Conservation (phyloP, 306 rosid genomes). For the Dryas alaskensis region DNA sequence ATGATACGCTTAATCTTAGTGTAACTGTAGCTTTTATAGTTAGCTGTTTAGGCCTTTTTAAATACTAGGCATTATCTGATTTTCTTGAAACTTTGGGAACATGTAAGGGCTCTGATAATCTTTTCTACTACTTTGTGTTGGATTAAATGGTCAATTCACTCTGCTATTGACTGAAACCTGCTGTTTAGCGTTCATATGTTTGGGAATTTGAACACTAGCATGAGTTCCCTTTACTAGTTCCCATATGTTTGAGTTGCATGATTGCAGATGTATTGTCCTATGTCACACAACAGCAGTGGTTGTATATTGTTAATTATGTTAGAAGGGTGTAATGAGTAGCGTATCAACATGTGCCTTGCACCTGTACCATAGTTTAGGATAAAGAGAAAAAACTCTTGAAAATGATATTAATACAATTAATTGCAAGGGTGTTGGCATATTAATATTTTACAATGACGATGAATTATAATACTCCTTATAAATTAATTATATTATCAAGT, state of each 20-base stretch:
- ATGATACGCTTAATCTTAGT: not conserved
- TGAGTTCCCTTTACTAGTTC: not conserved
- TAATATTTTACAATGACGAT: not conserved
- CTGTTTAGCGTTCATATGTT: not conserved
- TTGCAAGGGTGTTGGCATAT: not conserved
- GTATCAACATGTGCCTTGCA: not conserved
- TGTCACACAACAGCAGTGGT: not conserved
- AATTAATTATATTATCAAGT: too few species aligned
- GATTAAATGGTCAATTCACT: not conserved
- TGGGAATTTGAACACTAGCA: not conserved
- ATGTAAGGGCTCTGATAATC: not conserved
- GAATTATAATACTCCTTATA: not conserved
- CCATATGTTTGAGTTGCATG: not conserved
- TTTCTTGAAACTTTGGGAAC: not conserved
- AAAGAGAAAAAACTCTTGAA: not conserved
- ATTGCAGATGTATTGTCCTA: not conserved
- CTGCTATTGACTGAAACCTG: not conserved
- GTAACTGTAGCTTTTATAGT: not conserved
- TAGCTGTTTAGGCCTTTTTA: not conserved
- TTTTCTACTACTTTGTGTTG: not conserved
- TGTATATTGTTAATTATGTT: not conserved
- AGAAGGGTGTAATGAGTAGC: not conserved
- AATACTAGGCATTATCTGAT: not conserved
- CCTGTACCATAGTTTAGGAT: not conserved
- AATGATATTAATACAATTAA: not conserved